Base-by-base conservation (phyloP, 1,139 yeast species). In the Hyphopichia khmerensis region DNA sequence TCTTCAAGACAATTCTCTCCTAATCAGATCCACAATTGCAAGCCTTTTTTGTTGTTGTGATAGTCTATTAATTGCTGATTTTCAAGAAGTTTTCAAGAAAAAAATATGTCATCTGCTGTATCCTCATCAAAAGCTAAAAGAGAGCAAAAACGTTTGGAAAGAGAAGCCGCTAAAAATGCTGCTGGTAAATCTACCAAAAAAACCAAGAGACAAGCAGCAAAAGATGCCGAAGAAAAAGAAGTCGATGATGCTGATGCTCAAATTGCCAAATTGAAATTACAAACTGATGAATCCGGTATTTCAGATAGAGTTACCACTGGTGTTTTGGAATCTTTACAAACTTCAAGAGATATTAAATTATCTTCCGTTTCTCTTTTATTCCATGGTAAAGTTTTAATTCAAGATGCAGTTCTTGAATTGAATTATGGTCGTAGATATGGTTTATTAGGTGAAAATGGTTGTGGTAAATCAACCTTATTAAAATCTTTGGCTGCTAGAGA, bases 241-340 rank as follows among this genome's bases (percentile, higher is more conserved):
- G 82, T 72, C 42, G 90, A 81, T 39, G 79, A 76, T 46, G 81
- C 86, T 35, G 85, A 89, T 40, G 80, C 84, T 49, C 88, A 83
- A 65, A 82, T 93, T 62, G 88, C 84, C 50, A 85, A 88, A 68
- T 77, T 93, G 70, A 91, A 91, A 68, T 73, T 91, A 60, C 99
- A 93, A 71, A 85, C 87, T 62, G 98, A 93, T 67, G 85, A 87
- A 62, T 84, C 90, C 59, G 98, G 98, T 56, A 65, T 93, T 46
- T 88, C 96, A 36, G 99, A 93, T 68, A 88, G 99, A 77, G 99
- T 93, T 51, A 87, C 95, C 55, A 93, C 99, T 36, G 99, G 99
- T 77, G 99, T 95, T 43, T 76, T 93, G 64, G 93, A 86, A 48
- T 88, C 96, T 40, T 75, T 93, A 65, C 77, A 65, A 35, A 91